Percentiles rank a stretch among this genome's conserved stretches.
Evolutionary conservation across 2,329 filamentous ascomycete genomes (phyloP).

Genomic region (Sclerotinia glacialis): DNA sequence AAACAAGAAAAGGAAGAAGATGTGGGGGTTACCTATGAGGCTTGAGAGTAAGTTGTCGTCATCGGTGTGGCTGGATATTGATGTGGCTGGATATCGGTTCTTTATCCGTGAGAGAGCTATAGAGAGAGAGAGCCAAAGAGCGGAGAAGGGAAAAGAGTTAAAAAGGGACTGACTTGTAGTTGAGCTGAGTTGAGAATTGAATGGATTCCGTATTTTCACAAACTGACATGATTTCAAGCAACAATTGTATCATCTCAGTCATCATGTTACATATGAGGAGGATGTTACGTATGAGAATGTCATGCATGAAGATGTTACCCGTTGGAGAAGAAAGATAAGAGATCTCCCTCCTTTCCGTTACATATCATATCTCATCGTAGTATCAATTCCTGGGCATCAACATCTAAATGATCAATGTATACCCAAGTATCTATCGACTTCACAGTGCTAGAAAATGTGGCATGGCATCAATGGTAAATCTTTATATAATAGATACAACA

Average conservation of each 20-base stretch:
- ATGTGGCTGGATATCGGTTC: neutral
- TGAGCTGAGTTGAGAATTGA: neutral
- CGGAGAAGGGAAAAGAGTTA: neutral
- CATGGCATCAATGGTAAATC: neutral
- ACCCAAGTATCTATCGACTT: neutral
- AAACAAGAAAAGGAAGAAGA: neutral
- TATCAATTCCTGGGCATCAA: neutral
- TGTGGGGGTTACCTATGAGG: neutral
- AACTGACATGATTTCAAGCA: neutral
- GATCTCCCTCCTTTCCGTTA: neutral
- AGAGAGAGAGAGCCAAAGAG: neutral
- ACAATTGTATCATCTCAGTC: constrained; percentile 3
- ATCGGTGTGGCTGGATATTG: neutral
- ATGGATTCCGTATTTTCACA: neutral
- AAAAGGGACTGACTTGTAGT: no score
- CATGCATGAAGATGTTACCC: no score
- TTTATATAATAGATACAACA: neutral
- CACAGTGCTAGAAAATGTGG: neutral
- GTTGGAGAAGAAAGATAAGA: no score
- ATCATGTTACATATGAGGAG: neutral
- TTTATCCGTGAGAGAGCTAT: neutral
- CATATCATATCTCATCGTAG: neutral
- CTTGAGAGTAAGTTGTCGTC: neutral
- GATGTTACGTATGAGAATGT: no score
- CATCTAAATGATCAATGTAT: neutral